Percentiles rank a stretch among this genome's conserved stretches.
These are phyloP conservation scores for Ganoderma boninense DNA, from an alignment of 1,284 basidiomycete species.

Conservation along the genomic window DNA sequence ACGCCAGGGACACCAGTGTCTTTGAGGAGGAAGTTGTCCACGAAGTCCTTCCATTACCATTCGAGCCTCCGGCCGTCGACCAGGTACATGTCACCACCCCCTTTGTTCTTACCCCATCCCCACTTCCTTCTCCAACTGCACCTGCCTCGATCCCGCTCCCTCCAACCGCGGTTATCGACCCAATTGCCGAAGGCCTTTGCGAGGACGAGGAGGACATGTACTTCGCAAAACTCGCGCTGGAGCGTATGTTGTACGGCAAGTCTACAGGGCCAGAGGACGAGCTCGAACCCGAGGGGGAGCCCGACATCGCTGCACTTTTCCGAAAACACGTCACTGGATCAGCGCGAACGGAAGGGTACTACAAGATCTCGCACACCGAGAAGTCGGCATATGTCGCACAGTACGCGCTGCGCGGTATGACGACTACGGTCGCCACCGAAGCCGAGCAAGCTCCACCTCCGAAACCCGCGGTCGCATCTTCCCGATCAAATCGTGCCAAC, in stretches of 20 bases:
- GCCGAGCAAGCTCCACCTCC: slow-evolving; percentile 51
- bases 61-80: slow-evolving; percentile 57
- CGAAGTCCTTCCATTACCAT: slow-evolving; percentile 59
- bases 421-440: slow-evolving; percentile 44
- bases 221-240: slow-evolving; percentile 77
- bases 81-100: slow-evolving; percentile 56
- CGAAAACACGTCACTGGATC: slow-evolving; percentile 83
- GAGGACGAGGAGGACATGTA: slow-evolving; percentile 94
- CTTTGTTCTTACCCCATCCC: slow-evolving; percentile 42
- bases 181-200: slow-evolving; percentile 66
- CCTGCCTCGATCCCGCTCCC: slow-evolving; percentile 47
- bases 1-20: slow-evolving; percentile 14
- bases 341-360: slow-evolving; percentile 93
- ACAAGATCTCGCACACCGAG: slow-evolving; percentile 92
- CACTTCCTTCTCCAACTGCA: slow-evolving; percentile 13
- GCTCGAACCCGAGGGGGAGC: slow-evolving; percentile 42
- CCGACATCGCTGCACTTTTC: slow-evolving; percentile 51
- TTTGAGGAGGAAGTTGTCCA: slow-evolving; percentile 47
- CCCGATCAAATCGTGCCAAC: slow-evolving; percentile 92
- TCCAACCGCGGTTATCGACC: slow-evolving; percentile 55
- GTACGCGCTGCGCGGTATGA: slow-evolving; percentile 69
- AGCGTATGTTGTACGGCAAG: slow-evolving; percentile 42
- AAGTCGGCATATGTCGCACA: slow-evolving; percentile 91
- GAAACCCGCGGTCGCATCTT: slow-evolving; percentile 72
- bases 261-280: slow-evolving; percentile 36